These are phyloP conservation scores for Fraxinus platypoda DNA, from an alignment of 305 asterid species.

Conservation along the genomic window DNA sequence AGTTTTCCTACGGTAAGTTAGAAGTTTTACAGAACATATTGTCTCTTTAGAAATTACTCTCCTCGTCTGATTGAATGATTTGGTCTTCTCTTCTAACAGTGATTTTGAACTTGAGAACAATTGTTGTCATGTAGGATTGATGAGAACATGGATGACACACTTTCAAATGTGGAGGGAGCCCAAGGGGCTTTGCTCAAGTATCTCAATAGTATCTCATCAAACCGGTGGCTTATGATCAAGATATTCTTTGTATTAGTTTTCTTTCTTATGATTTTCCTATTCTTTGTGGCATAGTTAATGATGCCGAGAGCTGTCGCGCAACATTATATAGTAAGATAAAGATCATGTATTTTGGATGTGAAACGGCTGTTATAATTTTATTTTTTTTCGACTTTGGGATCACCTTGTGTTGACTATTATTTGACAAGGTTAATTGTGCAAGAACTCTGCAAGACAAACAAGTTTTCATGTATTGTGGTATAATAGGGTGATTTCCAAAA, in stretches of 20 bases:
- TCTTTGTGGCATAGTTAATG: conserved; percentile 77
- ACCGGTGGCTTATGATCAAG: conserved; percentile 98
- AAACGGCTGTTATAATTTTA: conserved; percentile 1
- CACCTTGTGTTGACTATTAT: conserved; percentile 14
- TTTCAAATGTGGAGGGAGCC: conserved; percentile 88
- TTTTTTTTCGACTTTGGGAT: conserved; percentile 2
- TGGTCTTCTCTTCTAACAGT: background rate
- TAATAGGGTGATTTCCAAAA: background rate
- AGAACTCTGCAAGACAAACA: background rate
- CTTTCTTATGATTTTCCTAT: conserved; percentile 91
- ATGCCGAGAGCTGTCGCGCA: background rate
- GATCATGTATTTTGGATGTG: conserved; percentile 7
- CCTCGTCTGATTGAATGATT: background rate
- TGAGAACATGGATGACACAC: conserved; percentile 92
- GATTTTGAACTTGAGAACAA: conserved; percentile 13
- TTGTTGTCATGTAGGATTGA: conserved; percentile 62
- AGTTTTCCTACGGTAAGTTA: background rate
- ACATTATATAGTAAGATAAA: conserved; percentile 20
- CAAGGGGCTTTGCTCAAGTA: conserved; percentile 89
- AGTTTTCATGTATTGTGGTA: conserved; percentile 21
- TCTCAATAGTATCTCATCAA: conserved; percentile 90
- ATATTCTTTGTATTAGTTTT: conserved; percentile 86
- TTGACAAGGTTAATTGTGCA: conserved; percentile 10
- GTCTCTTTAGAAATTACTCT: background rate
- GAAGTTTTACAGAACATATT: background rate